Evolutionary conservation across 139 green algal species (phyloP), one percentile per base, ranked within the genome.

Genomic region (Closterium sp.): DNA sequence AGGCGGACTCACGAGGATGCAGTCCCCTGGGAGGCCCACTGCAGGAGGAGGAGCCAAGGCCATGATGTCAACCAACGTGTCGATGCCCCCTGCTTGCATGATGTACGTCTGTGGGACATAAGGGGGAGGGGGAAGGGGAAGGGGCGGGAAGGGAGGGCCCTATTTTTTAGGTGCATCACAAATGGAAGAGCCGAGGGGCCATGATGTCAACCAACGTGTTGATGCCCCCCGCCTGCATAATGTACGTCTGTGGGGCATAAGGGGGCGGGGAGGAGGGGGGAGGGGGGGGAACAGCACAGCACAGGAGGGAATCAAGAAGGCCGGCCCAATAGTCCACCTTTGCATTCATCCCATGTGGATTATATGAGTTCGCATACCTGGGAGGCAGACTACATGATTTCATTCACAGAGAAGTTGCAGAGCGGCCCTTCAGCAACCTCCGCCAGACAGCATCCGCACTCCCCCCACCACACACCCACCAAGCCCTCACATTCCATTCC

Each of bases 331-430:
- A 6, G 36, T 6, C 36, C 4, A 12, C 36, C 5, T 4, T 6
- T 55, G 36, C 36, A 55, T 6, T 6, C 36, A 55, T 55, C 36
- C 5, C 6, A 4, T 55, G 36, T n/a, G n/a, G n/a, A n/a, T n/a
- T n/a, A n/a, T n/a, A n/a, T n/a, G n/a, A n/a, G n/a, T n/a, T n/a
- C n/a, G n/a, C n/a, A n/a, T n/a, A 55, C 36, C 36, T 6, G 6
- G 9, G 36, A 55, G 36, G 66, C 34, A 4, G 89, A 38, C 38
- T 91, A 87, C 3, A 87, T 23, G n/a, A 89, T 16, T 9, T 89
- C 89, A 9, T 5, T 16, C 69, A 93, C 85, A 5, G 90, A 93
- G 3, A 93, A 32, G 34, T 90, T 93, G 84, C 90, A 88, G 85
- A 36, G 33, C 3, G 85, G 4, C 33, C 85, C 19, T 38, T 6